Evolutionary conservation across 495 filamentous ascomycete genomes (phyloP).

Genomic region (Podospora fimiseda): DNA sequence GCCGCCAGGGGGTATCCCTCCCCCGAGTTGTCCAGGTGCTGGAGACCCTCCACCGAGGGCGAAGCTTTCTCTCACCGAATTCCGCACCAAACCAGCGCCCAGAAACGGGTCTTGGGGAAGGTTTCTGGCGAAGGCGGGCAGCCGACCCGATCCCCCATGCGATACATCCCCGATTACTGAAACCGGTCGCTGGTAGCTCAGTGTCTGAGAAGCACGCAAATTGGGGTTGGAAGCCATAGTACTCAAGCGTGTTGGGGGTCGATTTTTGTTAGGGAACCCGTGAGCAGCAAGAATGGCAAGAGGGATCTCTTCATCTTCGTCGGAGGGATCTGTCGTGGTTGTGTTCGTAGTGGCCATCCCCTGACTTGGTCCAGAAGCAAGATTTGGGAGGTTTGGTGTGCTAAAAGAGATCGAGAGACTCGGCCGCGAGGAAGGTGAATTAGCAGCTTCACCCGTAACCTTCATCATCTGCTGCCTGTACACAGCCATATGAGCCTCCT

Average conservation of each 20-base stretch:
- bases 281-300: constrained; percentile 85
- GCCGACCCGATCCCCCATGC: constrained; percentile 27
- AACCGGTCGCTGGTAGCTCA: constrained; percentile 30
- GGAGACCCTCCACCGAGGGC: constrained; percentile 60
- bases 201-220: constrained; percentile 42
- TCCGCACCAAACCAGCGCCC: constrained; percentile 73
- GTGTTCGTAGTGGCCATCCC: constrained; percentile 10
- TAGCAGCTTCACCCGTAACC: constrained; percentile 68
- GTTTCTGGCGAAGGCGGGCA: constrained; percentile 77
- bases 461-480: constrained; percentile 98
- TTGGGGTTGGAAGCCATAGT: constrained; percentile 61
- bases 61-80: constrained; percentile 68
- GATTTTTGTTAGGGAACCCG: constrained; percentile 80
- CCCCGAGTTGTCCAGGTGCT: constrained; percentile 23
- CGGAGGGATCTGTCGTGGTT: constrained; percentile 46
- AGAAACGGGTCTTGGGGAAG: constrained; percentile 86
- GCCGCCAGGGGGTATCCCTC: constrained; percentile 53
- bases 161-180: constrained; percentile 25
- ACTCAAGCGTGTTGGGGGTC: constrained; percentile 66
- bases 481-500: constrained; percentile 83
- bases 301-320: constrained; percentile 83
- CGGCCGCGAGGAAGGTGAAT: constrained; percentile 35
- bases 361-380: constrained; percentile 10
- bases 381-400: constrained; percentile 44
- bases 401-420: constrained; percentile 46